phyloP scores from a whole-genome alignment of 768 basidiomycete species.

The Suillus brevipes region DNA sequence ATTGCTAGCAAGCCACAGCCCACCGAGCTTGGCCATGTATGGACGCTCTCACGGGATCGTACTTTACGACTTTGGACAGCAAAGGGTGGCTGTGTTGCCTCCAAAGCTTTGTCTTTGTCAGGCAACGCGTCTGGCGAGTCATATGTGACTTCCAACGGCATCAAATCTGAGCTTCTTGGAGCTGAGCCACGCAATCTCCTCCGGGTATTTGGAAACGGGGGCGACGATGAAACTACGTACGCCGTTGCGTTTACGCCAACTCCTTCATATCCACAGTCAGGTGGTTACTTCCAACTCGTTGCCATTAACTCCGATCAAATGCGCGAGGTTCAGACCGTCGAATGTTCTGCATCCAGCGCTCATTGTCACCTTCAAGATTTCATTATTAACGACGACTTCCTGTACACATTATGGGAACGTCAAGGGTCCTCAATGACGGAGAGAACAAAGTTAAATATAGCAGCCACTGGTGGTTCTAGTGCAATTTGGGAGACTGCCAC shows the following conservation, averaged over 20 bases:
- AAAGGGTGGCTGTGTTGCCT: conserved; percentile 69
- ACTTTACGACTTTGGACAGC: conserved; percentile 84
- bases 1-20: conserved; percentile 75
- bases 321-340: conserved; percentile 55
- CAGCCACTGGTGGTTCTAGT: conserved; percentile 30
- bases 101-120: conserved; percentile 49
- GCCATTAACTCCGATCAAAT: conserved; percentile 58
- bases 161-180: conserved; percentile 53
- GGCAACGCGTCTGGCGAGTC: conserved; percentile 33
- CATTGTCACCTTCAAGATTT: conserved; percentile 82
- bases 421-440: conserved; percentile 76
- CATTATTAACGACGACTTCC: conserved; percentile 47
- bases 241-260: conserved; percentile 76
- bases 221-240: conserved; percentile 53
- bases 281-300: conserved; percentile 79
- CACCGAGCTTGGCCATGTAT: conserved; percentile 71
- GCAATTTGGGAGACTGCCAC: conserved; percentile 54
- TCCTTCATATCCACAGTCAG: conserved; percentile 58
- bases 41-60: conserved; percentile 86
- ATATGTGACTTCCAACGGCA: conserved; percentile 19
- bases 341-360: conserved; percentile 58
- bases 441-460: conserved; percentile 47
- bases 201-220: conserved; percentile 53
- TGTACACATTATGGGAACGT: conserved; percentile 80
- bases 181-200: conserved; percentile 64